Conservation (phyloP, 495 filamentous ascomycete genomes). For the Tuber melanosporum region DNA sequence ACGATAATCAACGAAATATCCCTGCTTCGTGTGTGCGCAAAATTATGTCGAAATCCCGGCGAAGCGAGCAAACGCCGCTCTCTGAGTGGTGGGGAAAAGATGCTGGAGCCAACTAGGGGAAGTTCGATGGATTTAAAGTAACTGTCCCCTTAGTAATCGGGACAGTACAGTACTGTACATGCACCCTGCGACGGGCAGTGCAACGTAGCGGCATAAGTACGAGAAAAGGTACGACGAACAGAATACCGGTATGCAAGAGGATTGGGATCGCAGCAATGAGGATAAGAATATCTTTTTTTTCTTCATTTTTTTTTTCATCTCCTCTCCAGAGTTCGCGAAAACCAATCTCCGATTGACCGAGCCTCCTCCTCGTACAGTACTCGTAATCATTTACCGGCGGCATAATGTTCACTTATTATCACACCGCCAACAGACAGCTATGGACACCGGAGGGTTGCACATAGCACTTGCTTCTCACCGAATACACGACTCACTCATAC, state of each 20-base stretch:
- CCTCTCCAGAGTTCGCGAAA: not conserved
- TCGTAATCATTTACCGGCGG: not conserved
- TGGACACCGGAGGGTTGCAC: not conserved
- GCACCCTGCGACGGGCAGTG: not conserved
- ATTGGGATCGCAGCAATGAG: not conserved
- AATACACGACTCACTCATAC: not conserved
- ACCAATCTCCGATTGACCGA: not conserved
- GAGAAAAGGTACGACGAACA: not conserved
- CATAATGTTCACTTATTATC: not conserved
- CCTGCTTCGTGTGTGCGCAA: too few species aligned
- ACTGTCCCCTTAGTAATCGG: too few species aligned
- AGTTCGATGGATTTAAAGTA: too few species aligned
- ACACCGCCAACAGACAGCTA: not conserved
- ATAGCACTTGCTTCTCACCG: not conserved
- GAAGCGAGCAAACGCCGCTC: too few species aligned
- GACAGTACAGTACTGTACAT: not conserved
- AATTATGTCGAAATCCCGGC: too few species aligned
- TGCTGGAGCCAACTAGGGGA: too few species aligned
- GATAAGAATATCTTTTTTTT: not conserved
- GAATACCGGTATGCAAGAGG: not conserved
- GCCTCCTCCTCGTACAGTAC: not conserved
- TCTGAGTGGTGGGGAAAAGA: too few species aligned
- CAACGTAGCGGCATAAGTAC: not conserved
- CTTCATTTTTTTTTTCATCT: too few species aligned
- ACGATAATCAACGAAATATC: not conserved